These are phyloP conservation scores for Fusarium falciforme DNA, from an alignment of 2,329 filamentous ascomycete species.

Conservation along the genomic window DNA sequence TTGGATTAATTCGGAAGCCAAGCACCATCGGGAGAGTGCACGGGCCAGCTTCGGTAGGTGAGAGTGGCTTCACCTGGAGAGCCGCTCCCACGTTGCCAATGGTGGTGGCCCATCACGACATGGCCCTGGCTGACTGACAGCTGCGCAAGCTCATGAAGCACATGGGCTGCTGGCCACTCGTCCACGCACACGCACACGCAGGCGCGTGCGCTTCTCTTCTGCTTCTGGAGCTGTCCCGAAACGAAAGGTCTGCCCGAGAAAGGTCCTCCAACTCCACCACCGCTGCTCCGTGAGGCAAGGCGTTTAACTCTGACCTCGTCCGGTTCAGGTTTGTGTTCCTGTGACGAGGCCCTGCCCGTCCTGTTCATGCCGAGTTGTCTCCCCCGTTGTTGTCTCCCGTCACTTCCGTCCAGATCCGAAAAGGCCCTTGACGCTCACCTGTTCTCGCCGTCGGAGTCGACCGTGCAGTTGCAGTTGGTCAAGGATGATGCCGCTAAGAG, in stretches of 20 bases:
- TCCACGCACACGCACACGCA: slow-evolving; percentile 1
- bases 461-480: not conserved
- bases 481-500: slow-evolving; percentile 20
- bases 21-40: slow-evolving; percentile 24
- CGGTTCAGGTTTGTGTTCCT: not conserved
- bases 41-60: slow-evolving; percentile 18
- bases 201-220: slow-evolving; percentile 10
- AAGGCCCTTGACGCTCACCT: not conserved
- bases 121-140: slow-evolving; percentile 7
- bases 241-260: slow-evolving; percentile 25
- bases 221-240: not conserved
- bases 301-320: slow-evolving; percentile 20
- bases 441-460: not conserved
- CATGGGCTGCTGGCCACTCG: not conserved
- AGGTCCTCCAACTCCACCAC: slow-evolving; percentile 33
- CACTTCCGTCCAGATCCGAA: not conserved
- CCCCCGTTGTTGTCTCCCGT: slow-evolving; percentile 2
- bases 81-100: slow-evolving; percentile 18
- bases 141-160: slow-evolving; percentile 5
- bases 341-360: not conserved
- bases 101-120: slow-evolving; percentile 12
- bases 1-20: slow-evolving; percentile 37
- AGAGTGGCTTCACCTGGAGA: slow-evolving; percentile 30
- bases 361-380: not conserved
- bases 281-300: slow-evolving; percentile 18